These are phyloP conservation scores for Neofusicoccum umdonicola DNA, from an alignment of 2,329 filamentous ascomycete species.

Conservation along the genomic window DNA sequence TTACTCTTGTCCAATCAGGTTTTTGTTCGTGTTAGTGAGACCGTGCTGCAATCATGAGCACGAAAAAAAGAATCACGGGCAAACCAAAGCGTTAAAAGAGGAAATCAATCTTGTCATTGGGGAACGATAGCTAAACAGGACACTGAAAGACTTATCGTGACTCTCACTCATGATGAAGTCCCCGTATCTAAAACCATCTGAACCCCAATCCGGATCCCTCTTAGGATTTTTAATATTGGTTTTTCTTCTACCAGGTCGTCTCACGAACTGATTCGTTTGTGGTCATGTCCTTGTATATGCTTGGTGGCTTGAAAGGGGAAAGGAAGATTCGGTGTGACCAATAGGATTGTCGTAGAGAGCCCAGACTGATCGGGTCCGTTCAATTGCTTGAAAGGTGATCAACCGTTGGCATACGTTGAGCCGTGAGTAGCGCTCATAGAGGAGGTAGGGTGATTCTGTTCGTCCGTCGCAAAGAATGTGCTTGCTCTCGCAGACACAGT, in stretches of 20 bases:
- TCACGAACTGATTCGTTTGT: neutral
- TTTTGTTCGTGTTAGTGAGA: too few relatives aligned
- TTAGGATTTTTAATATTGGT: neutral
- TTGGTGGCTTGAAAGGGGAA: neutral
- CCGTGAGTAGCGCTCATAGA: neutral
- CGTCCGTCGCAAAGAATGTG: conserved; percentile 8
- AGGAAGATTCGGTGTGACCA: neutral
- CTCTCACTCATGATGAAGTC: neutral
- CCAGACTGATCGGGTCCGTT: conserved; percentile 32
- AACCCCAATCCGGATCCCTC: neutral
- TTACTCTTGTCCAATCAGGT: neutral
- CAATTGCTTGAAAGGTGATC: conserved; percentile 27
- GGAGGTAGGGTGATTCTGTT: neutral
- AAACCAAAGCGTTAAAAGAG: neutral
- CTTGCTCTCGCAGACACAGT: neutral
- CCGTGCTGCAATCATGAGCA: neutral
- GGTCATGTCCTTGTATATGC: neutral
- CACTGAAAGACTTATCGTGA: neutral
- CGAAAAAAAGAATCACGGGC: neutral
- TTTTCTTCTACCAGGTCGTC: conserved; percentile 15
- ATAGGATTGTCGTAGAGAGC: neutral
- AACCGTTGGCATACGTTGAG: conserved; percentile 25
- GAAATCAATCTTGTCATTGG: neutral
- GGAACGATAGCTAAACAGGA: neutral
- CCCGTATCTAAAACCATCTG: neutral